Evolutionary conservation across 2,329 filamentous ascomycete species (phyloP).

Genomic region (Huntiella abstrusa): DNA sequence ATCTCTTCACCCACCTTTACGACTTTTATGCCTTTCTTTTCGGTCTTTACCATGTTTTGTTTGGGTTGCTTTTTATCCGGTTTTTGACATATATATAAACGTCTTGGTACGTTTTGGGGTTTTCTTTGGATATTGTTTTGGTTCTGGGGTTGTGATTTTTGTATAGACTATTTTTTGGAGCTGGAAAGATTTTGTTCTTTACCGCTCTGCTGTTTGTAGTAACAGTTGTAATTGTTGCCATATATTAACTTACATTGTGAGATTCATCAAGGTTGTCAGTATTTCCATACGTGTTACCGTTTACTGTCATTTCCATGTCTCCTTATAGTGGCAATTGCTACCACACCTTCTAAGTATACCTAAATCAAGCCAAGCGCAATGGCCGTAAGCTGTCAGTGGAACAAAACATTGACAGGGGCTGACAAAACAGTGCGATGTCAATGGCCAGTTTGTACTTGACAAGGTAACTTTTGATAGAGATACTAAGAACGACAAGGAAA

Average conservation of each 20-base stretch:
- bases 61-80: not conserved
- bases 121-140: not conserved
- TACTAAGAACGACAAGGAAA: too few relatives aligned
- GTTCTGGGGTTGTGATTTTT: not conserved
- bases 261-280: too few relatives aligned
- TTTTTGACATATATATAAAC: not conserved
- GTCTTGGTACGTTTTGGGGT: not conserved
- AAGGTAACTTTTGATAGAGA: too few relatives aligned
- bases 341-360: too few relatives aligned
- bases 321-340: too few relatives aligned
- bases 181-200: not conserved
- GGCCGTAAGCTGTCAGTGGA: not conserved
- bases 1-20: not conserved
- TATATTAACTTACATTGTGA: constrained; percentile 2
- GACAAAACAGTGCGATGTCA: too few relatives aligned
- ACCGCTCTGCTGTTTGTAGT: not conserved
- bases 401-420: too few relatives aligned
- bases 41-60: not conserved
- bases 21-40: constrained; percentile 1
- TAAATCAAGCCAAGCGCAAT: not conserved
- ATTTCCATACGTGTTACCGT: too few relatives aligned
- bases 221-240: constrained; percentile 4
- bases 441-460: too few relatives aligned
- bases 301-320: too few relatives aligned
- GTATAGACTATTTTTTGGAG: not conserved